A percentile compares a stretch with the other conserved stretches of the same genome.
phyloP scores from a whole-genome alignment of 2,329 filamentous ascomycete species.

The Colletotrichum sp. region DNA sequence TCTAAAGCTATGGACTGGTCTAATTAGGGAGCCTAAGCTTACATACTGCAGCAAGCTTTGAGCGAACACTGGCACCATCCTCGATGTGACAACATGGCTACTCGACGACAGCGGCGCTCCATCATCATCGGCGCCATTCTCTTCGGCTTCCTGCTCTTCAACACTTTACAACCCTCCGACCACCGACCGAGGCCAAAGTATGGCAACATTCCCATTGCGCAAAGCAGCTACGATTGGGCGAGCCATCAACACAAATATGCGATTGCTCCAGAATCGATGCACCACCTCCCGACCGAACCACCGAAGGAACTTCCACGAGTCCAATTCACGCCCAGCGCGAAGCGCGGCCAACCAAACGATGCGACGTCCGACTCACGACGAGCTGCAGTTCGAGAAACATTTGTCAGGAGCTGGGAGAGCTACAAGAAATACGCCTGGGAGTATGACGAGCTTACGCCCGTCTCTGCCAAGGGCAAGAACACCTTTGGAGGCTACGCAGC shows the following conservation, averaged over 20 bases:
- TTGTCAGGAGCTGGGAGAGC: constrained; percentile 43
- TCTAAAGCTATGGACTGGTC: background rate
- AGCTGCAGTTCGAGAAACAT: constrained; percentile 35
- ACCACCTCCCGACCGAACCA: constrained; percentile 1
- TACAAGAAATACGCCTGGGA: constrained; percentile 53
- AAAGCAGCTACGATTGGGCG: constrained; percentile 22
- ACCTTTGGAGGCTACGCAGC: constrained; percentile 53
- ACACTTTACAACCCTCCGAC: background rate
- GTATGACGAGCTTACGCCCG: constrained; percentile 50
- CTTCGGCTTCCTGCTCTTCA: constrained; percentile 3
- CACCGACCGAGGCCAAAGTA: background rate
- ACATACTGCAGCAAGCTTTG: background rate
- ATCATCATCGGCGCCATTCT: constrained; percentile 13
- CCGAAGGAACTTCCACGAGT: constrained; percentile 8
- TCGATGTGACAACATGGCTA: constrained; percentile 20
- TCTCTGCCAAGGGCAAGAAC: constrained; percentile 41
- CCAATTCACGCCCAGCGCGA: constrained; percentile 13
- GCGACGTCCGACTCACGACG: constrained; percentile 16
- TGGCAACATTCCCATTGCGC: constrained; percentile 3
- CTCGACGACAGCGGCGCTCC: constrained; percentile 18
- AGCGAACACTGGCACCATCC: background rate
- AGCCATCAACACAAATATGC: constrained; percentile 10
- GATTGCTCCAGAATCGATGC: constrained; percentile 11
- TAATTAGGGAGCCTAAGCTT: background rate
- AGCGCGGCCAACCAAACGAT: constrained; percentile 7